Percentiles rank a stretch among this genome's conserved stretches.
Conservation (phyloP, 495 filamentous ascomycete species). For the Penicillium alfredii region DNA sequence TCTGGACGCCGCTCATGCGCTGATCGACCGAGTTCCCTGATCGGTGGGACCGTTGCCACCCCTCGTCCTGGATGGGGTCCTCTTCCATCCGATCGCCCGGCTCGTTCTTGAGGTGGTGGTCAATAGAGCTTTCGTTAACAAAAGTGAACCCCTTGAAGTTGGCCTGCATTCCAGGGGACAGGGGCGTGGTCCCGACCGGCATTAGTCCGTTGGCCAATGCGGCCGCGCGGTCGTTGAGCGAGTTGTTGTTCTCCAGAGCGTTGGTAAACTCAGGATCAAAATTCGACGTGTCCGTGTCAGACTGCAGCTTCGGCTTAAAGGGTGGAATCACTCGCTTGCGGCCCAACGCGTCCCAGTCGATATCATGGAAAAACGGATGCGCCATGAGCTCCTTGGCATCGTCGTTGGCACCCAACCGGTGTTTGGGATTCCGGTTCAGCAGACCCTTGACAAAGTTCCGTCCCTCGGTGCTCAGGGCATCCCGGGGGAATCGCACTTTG, state of each 20-base stretch:
- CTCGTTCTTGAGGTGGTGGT: slow-evolving; percentile 73
- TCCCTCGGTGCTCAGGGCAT: slow-evolving; percentile 88
- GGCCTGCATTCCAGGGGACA: slow-evolving; percentile 91
- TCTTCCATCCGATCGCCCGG: slow-evolving; percentile 65
- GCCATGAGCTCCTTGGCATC: slow-evolving; percentile 94
- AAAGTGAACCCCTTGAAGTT: slow-evolving; percentile 99
- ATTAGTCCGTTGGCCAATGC: slow-evolving; percentile 69
- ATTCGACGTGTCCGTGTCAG: slow-evolving; percentile 91
- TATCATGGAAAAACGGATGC: slow-evolving; percentile 89
- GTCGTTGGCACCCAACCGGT: slow-evolving; percentile 81
- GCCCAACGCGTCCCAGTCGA: slow-evolving; percentile 81
- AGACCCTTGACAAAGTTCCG: slow-evolving; percentile 97
- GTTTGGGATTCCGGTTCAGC: slow-evolving; percentile 93
- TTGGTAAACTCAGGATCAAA: slow-evolving; percentile 99
- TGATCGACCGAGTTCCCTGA: slow-evolving; percentile 40
- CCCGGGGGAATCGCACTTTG: slow-evolving; percentile 92
- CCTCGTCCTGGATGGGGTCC: slow-evolving; percentile 54
- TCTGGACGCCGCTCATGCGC: slow-evolving; percentile 70
- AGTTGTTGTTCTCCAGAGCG: slow-evolving; percentile 62
- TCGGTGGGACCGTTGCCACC: slow-evolving; percentile 35
- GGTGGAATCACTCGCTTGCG: slow-evolving; percentile 93
- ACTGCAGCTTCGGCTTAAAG: slow-evolving; percentile 95
- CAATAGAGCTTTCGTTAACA: slow-evolving; percentile 93
- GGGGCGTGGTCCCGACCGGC: slow-evolving; percentile 77
- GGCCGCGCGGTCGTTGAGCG: slow-evolving; percentile 81